Percentiles rank a stretch among this genome's conserved stretches.
Evolutionary conservation across 73 alveolate species (phyloP).

Genomic region (Tetrahymena elliotti): DNA sequence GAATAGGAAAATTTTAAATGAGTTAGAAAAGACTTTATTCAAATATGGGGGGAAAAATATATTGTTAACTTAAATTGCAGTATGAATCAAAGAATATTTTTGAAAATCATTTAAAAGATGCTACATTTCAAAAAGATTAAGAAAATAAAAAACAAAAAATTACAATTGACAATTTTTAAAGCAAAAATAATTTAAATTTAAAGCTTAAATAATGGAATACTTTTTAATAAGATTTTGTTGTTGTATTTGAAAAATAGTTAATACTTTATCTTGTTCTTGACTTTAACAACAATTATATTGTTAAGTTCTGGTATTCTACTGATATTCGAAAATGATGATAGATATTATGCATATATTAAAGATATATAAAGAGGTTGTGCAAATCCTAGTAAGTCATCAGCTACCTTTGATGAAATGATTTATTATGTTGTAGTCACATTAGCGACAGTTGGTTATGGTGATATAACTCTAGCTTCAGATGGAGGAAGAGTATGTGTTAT

Average conservation of each 20-base stretch:
- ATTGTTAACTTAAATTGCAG: too few relatives aligned
- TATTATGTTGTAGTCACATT: constrained; percentile 82
- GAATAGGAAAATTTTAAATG: too few relatives aligned
- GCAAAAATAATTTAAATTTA: too few relatives aligned
- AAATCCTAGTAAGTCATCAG: constrained; percentile 4
- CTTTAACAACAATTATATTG: constrained; percentile 8
- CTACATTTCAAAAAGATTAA: too few relatives aligned
- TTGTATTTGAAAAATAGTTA: neutral
- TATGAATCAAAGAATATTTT: too few relatives aligned
- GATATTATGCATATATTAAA: neutral
- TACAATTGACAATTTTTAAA: too few relatives aligned
- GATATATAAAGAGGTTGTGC: constrained; percentile 4
- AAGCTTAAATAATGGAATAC: too few relatives aligned
- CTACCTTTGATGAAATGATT: constrained; percentile 67
- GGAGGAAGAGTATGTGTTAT: constrained; percentile 79
- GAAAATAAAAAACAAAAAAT: too few relatives aligned
- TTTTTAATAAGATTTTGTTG: too few relatives aligned
- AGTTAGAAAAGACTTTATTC: too few relatives aligned
- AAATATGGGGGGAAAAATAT: too few relatives aligned
- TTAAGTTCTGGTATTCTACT: constrained; percentile 61
- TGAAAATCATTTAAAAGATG: too few relatives aligned
- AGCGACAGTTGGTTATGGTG: constrained; percentile 97
- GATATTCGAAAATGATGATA: constrained; percentile 60
- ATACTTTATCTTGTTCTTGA: constrained; percentile 12
- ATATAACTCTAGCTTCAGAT: constrained; percentile 75